Conservation (phyloP, 2,329 filamentous ascomycete species). For the Talaromyces sp. region DNA sequence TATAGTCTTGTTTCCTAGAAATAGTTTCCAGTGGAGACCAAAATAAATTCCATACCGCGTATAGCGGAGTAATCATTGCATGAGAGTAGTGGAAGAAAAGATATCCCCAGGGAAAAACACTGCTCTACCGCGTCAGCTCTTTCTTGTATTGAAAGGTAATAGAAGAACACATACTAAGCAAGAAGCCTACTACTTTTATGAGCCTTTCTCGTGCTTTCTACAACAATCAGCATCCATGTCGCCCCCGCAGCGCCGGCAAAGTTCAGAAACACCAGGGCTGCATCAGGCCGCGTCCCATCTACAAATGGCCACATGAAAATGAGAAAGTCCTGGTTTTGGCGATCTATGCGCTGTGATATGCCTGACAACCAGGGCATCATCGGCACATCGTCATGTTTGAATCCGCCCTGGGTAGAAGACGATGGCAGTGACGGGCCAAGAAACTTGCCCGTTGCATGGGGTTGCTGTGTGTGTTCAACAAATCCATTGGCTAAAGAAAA, state of each 20-base stretch:
- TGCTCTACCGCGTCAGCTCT: neutral
- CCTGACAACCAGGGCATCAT: neutral
- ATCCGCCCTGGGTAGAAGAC: neutral
- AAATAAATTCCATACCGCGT: neutral
- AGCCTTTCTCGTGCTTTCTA: neutral
- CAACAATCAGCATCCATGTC: conserved; percentile 3
- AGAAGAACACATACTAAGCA: neutral
- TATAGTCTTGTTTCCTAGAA: neutral
- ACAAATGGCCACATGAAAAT: conserved; percentile 4
- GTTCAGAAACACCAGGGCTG: neutral
- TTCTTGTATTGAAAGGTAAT: neutral
- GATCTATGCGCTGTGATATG: neutral
- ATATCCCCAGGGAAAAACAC: neutral
- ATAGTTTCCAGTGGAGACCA: neutral
- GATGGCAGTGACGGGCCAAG: neutral
- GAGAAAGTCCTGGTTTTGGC: neutral
- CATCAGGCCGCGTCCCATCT: neutral
- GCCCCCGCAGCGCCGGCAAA: neutral
- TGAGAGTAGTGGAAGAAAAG: conserved; percentile 1
- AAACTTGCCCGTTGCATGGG: neutral
- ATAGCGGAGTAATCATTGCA: conserved; percentile 1
- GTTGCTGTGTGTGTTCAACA: neutral
- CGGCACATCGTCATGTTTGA: neutral
- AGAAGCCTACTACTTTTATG: neutral
- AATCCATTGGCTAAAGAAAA: neutral